These are phyloP conservation scores for Sutorius eximius DNA, from an alignment of 1,284 basidiomycete species.

Conservation along the genomic window DNA sequence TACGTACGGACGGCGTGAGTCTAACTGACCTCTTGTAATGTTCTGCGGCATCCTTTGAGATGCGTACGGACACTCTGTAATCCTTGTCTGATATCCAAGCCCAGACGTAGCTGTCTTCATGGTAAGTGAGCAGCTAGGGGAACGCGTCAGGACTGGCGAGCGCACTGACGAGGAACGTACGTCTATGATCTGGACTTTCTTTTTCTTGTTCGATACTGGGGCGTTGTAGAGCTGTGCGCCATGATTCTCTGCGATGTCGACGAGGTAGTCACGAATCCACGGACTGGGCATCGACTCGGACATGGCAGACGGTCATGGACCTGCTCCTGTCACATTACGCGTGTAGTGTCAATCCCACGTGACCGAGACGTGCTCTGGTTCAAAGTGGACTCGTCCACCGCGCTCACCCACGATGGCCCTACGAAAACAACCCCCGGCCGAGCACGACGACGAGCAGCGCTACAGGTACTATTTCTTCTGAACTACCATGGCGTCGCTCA, in stretches of 20 bases:
- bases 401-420: slow-evolving; percentile 11
- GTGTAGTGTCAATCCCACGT: slow-evolving; percentile 19
- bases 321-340: slow-evolving; percentile 14
- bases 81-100: slow-evolving; percentile 45
- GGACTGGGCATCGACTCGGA: slow-evolving; percentile 39
- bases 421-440: slow-evolving; percentile 26
- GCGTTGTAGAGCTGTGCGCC: slow-evolving; percentile 44
- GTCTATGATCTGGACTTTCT: slow-evolving; percentile 56
- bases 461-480: slow-evolving; percentile 5
- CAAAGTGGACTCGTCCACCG: neutral
- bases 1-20: neutral
- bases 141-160: slow-evolving; percentile 9
- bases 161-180: slow-evolving; percentile 31
- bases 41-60: slow-evolving; percentile 40
- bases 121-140: slow-evolving; percentile 38
- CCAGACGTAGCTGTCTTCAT: slow-evolving; percentile 44
- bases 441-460: neutral
- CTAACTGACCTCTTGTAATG: slow-evolving; percentile 34
- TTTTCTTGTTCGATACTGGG: slow-evolving; percentile 36
- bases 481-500: neutral
- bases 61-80: slow-evolving; percentile 39
- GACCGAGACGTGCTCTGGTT: slow-evolving; percentile 24
- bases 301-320: slow-evolving; percentile 18
- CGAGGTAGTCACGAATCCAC: slow-evolving; percentile 56
- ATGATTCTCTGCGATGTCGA: slow-evolving; percentile 45